Evolutionary conservation across 345 rosid species (phyloP), one percentile per base, ranked within the genome.

Genomic region (Hibiscus mutabilis): DNA sequence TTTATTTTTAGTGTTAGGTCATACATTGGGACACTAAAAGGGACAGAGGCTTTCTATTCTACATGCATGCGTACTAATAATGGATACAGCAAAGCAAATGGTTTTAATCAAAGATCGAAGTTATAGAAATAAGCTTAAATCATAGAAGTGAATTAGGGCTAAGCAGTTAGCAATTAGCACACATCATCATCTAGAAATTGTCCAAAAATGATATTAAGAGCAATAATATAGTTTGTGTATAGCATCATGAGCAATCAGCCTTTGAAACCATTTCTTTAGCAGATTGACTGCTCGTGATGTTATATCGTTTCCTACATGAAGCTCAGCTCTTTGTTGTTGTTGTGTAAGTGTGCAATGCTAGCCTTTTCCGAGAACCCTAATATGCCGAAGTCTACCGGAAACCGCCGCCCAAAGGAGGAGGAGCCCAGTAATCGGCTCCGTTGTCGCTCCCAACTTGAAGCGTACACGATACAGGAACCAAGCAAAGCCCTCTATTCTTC

Each of bases 241-340:
- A 94, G 88, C 99, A 95, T 95, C 99, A 90, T 86, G 96, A 95
- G 99, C 97, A 95, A 89, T 92, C 98, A 95, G 90, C 96, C 98
- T 91, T 92, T 33, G 80, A 64, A 82, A 71, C 60, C 72, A 80
- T 83, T 72, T 82, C 22, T 55, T 57, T 57, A 57, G 91, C 90
- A 88, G 96, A 86, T 84, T 94, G 98, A 84, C 90, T 94, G 97
- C 96, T 91, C 85, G 80, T 94, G 98, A 91, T 91, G 95, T 89
- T 94, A 89, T 94, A 91, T 70, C 85, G 79, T 75, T 82, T 74
- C 29, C 10, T 2, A 56, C 53, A 37, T 58, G 76, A 78, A 19
- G 70, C 46, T 46, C 56, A 9, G 6, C 16, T 46, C 21, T 68
- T 49, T 53, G 11, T 18, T 31, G 33, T 31, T 31, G 33, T 6